Conservation (phyloP, 345 rosid species). For the Salix exigua region DNA sequence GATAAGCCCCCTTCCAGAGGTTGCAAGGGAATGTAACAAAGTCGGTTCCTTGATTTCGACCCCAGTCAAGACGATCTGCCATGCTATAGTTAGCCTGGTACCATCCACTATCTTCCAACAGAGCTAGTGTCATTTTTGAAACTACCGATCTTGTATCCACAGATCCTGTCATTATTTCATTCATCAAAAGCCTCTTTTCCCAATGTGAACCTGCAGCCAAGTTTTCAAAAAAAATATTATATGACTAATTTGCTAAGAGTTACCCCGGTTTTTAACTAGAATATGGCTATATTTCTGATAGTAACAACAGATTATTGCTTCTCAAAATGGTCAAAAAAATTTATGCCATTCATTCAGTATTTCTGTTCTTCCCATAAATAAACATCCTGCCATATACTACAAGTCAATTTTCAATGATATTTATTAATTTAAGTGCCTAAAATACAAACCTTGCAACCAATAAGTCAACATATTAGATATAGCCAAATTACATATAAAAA, state of each 20-base stretch:
- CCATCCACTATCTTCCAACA: constrained; percentile 99
- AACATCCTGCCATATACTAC: not conserved
- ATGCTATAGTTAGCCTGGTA: constrained; percentile 94
- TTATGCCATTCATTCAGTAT: not conserved
- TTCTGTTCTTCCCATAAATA: not conserved
- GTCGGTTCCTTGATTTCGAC: constrained; percentile 87
- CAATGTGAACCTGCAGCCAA: constrained; percentile 81
- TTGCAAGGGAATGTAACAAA: constrained; percentile 92
- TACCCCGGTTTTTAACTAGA: not conserved
- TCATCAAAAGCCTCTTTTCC: constrained; percentile 98
- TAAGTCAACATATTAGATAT: not conserved
- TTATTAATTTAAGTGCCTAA: not conserved
- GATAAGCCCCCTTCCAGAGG: constrained; percentile 95
- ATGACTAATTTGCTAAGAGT: not conserved
- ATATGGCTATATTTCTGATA: not conserved
- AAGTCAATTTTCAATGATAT: not conserved
- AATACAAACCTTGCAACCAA: not conserved
- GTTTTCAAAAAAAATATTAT: constrained; percentile 1
- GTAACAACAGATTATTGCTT: not conserved
- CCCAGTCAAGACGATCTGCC: constrained; percentile 99
- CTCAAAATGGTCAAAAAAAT: not conserved
- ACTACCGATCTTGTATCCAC: constrained; percentile 97
- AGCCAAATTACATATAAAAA: not conserved
- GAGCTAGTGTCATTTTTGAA: constrained; percentile 94
- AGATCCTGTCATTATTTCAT: constrained; percentile 99